phyloP scores from a whole-genome alignment of 805 yeast species.

The Saccharomyces jurei region DNA sequence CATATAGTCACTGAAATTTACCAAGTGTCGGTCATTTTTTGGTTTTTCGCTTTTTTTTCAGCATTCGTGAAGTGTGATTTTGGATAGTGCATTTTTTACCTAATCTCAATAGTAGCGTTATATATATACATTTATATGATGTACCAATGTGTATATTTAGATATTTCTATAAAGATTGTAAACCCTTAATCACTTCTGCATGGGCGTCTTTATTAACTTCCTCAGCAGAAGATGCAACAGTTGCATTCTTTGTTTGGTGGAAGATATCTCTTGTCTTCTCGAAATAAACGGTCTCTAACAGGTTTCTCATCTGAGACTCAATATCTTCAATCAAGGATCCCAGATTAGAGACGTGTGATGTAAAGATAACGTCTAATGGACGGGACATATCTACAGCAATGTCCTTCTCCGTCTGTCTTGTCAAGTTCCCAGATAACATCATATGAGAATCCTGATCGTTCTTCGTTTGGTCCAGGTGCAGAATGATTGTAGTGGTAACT shows the following conservation, averaged over 20 bases:
- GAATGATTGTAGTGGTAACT: conserved; percentile 79
- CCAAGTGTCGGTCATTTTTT: not conserved
- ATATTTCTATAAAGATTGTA: conserved; percentile 23
- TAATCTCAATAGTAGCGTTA: not conserved
- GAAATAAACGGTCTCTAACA: conserved; percentile 88
- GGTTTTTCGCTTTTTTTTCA: not conserved
- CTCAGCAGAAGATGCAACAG: conserved; percentile 10
- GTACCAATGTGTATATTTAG: not conserved
- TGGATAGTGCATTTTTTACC: not conserved
- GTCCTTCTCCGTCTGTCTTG: conserved; percentile 68
- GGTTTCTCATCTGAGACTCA: conserved; percentile 77
- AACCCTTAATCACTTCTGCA: conserved; percentile 31
- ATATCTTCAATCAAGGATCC: conserved; percentile 83
- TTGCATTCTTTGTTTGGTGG: conserved; percentile 50
- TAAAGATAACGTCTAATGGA: conserved; percentile 11
- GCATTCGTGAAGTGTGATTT: not conserved
- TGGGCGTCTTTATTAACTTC: conserved; percentile 25
- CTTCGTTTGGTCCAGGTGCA: conserved; percentile 44
- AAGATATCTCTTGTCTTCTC: conserved; percentile 89
- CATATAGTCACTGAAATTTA: not conserved
- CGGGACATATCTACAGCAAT: conserved; percentile 31
- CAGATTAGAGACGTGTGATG: conserved; percentile 74
- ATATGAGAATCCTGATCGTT: conserved; percentile 30
- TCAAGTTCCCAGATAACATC: conserved; percentile 70
- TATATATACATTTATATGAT: not conserved